Evolutionary conservation across 108 stramenopile species (phyloP).

Genomic region (Fistulifera pelliculosa): DNA sequence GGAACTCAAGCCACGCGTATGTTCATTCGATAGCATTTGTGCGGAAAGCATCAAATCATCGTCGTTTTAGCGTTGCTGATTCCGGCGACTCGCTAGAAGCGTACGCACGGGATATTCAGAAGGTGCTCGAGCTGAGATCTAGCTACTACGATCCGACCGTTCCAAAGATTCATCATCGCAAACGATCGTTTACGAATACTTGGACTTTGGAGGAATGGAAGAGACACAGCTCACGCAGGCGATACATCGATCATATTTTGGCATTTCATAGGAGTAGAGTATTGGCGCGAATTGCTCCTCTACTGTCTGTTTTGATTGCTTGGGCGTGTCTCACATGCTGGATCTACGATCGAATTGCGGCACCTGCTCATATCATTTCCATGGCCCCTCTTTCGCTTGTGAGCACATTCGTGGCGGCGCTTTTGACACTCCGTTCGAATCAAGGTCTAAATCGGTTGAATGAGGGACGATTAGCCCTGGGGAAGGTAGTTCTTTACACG

Average conservation of each 20-base stretch:
- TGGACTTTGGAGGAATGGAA: conserved; percentile 46
- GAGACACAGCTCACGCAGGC: conserved; percentile 23
- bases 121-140: not conserved
- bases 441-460: conserved; percentile 39
- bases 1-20: too few species aligned
- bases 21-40: too few species aligned
- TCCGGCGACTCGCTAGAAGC: not conserved
- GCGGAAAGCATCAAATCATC: too few species aligned
- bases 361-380: conserved; percentile 3
- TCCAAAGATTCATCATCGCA: not conserved
- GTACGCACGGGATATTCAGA: not conserved
- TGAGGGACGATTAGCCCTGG: conserved; percentile 29
- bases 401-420: conserved; percentile 46
- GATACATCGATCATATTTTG: conserved; percentile 26
- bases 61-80: not conserved
- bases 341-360: conserved; percentile 7
- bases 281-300: conserved; percentile 29
- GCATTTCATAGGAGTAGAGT: conserved; percentile 21
- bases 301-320: conserved; percentile 14
- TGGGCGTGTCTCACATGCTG: conserved; percentile 20
- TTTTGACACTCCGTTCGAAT: conserved; percentile 46
- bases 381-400: conserved; percentile 28
- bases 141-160: not conserved
- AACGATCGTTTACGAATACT: conserved; percentile 11
- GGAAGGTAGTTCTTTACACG: conserved; percentile 29